A percentile compares a stretch with the other conserved stretches of the same genome.
Evolutionary conservation across 768 basidiomycete genomes (phyloP).

Genomic region (Suillus tomentosus): DNA sequence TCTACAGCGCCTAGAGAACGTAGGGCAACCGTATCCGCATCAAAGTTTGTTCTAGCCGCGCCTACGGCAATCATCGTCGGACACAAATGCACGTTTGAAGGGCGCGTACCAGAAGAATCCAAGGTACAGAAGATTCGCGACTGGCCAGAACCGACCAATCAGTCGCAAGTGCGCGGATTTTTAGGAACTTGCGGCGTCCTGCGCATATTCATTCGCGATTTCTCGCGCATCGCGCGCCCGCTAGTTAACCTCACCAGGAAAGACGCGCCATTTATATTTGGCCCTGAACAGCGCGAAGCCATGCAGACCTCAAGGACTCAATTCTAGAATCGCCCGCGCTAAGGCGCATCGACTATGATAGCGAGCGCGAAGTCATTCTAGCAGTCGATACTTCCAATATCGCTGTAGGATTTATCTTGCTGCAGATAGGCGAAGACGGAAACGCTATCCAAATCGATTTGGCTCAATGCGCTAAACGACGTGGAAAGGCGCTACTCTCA

Average conservation of each 20-base stretch:
- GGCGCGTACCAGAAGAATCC: slow-evolving; percentile 29
- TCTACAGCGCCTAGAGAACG: slow-evolving; percentile 38
- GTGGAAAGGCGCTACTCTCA: slow-evolving; percentile 19
- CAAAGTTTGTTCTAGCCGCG: slow-evolving; percentile 27
- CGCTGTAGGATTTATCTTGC: neutral
- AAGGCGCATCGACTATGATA: no score
- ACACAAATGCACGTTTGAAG: slow-evolving; percentile 39
- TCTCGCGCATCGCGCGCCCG: slow-evolving; percentile 20
- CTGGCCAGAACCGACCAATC: slow-evolving; percentile 27
- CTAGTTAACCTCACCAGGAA: slow-evolving; percentile 32
- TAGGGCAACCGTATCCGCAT: slow-evolving; percentile 38
- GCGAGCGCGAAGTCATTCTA: no score
- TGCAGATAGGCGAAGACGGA: slow-evolving; percentile 23
- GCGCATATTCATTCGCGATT: slow-evolving; percentile 33
- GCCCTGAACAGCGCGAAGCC: no score
- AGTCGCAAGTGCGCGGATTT: slow-evolving; percentile 26
- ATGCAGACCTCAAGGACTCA: no score
- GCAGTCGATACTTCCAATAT: no score
- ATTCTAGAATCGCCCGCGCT: no score
- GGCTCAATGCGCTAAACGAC: slow-evolving; percentile 41
- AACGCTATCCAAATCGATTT: slow-evolving; percentile 33
- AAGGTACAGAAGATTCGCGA: slow-evolving; percentile 29
- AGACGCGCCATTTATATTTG: slow-evolving; percentile 10
- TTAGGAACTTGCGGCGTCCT: slow-evolving; percentile 31
- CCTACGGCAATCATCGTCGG: slow-evolving; percentile 34